Percentiles rank a stretch among this genome's conserved stretches.
Conservation (phyloP, 208 protist genomes). For the Leptomonas pyrrhocoris region DNA sequence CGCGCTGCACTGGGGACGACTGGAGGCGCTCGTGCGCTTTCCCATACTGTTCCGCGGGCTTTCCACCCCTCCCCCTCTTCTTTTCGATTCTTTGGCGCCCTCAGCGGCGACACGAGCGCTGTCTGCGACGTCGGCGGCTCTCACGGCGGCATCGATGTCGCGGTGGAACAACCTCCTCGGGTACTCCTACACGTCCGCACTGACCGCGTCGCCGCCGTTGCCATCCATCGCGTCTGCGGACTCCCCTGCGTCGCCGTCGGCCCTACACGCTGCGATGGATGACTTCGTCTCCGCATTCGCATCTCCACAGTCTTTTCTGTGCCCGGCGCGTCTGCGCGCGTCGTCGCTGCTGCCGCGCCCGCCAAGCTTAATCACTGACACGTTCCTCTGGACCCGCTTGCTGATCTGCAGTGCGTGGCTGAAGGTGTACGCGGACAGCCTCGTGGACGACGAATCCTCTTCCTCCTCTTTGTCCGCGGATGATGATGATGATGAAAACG, state of each 20-base stretch:
- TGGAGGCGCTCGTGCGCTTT: conserved; percentile 22
- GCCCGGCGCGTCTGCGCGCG: conserved; percentile 20
- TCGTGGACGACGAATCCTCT: conserved; percentile 3
- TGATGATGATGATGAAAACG: background rate
- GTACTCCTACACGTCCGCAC: background rate
- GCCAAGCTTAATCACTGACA: conserved; percentile 48
- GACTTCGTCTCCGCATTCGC: background rate
- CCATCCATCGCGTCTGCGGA: background rate
- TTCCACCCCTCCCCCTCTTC: background rate
- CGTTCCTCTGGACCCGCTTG: conserved; percentile 63
- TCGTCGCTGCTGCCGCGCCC: conserved; percentile 52
- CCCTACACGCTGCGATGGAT: background rate
- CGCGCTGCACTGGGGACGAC: conserved; percentile 29
- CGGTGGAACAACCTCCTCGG: conserved; percentile 11
- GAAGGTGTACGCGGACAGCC: conserved; percentile 40
- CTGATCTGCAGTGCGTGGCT: conserved; percentile 72
- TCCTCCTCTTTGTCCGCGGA: background rate
- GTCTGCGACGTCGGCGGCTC: conserved; percentile 6
- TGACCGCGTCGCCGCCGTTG: background rate
- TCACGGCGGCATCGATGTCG: conserved; percentile 20
- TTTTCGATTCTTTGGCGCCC: too few relatives aligned
- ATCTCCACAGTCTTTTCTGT: conserved; percentile 11
- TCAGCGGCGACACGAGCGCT: background rate
- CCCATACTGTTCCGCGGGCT: conserved; percentile 31
- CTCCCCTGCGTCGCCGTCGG: background rate